phyloP scores from a whole-genome alignment of 305 asterid species.

The Salvia sclarea region DNA sequence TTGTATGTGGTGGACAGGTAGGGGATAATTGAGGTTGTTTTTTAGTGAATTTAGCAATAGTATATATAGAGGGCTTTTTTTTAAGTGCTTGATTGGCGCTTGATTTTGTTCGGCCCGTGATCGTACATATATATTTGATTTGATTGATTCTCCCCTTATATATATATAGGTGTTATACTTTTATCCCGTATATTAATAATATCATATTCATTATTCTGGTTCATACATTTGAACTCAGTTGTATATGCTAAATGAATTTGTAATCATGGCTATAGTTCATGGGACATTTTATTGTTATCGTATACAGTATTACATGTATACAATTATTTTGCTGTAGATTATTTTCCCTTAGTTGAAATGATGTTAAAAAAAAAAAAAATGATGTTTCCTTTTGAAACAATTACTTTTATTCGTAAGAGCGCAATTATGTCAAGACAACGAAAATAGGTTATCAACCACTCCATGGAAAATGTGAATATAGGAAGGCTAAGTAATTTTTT shows the following conservation, averaged over 20 bases:
- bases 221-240: too few relatives aligned
- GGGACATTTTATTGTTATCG: too few relatives aligned
- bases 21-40: slow-evolving; percentile 38
- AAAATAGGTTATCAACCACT: slow-evolving; percentile 29
- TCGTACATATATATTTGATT: neutral
- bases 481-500: neutral
- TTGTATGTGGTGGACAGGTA: slow-evolving; percentile 36
- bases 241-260: too few relatives aligned
- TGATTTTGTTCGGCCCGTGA: slow-evolving; percentile 17
- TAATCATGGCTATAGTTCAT: too few relatives aligned
- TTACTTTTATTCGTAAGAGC: neutral
- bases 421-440: slow-evolving; percentile 22
- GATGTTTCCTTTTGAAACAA: neutral
- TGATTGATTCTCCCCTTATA: too few relatives aligned
- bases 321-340: neutral
- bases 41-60: slow-evolving; percentile 27
- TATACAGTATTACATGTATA: neutral
- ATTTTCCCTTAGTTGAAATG: slow-evolving; percentile 2
- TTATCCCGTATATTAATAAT: too few relatives aligned
- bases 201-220: too few relatives aligned
- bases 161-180: too few relatives aligned
- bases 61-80: neutral
- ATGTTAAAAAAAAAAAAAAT: too few relatives aligned
- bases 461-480: slow-evolving; percentile 6
- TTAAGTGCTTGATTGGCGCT: slow-evolving; percentile 32